A percentile compares a stretch with the other conserved stretches of the same genome.
phyloP scores from a whole-genome alignment of 2,329 filamentous ascomycete species.

The Ophiostoma tasmaniense region DNA sequence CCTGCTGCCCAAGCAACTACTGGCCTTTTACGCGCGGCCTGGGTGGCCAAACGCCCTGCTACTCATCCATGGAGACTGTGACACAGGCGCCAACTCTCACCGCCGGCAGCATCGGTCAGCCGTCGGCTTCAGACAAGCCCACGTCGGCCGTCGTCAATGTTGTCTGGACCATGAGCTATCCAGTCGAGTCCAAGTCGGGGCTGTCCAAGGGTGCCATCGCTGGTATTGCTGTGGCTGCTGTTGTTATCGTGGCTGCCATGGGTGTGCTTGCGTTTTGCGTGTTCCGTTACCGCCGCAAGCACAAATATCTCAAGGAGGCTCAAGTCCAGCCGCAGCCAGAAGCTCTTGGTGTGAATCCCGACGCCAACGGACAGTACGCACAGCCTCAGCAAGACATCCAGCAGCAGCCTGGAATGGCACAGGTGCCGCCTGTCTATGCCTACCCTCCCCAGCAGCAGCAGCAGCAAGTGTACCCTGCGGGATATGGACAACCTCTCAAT shows the following conservation, averaged over 20 bases:
- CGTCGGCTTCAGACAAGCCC: slow-evolving; percentile 20
- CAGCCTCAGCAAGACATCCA: background rate
- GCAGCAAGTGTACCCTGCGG: background rate
- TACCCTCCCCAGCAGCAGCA: background rate
- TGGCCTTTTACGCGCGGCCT: slow-evolving; percentile 24
- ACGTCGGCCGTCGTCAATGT: slow-evolving; percentile 26
- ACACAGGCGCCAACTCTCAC: slow-evolving; percentile 21
- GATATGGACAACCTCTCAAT: background rate
- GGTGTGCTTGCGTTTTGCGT: background rate
- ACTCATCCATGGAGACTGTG: slow-evolving; percentile 20
- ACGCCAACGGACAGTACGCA: background rate
- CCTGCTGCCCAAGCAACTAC: slow-evolving; percentile 25
- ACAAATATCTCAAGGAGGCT: background rate
- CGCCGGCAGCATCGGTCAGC: slow-evolving; percentile 18
- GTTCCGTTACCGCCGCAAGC: background rate
- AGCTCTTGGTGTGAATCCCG: background rate
- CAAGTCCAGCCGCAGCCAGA: background rate
- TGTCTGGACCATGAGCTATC: slow-evolving; percentile 26
- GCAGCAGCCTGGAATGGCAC: background rate
- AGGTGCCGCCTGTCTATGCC: background rate
- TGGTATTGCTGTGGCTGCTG: background rate
- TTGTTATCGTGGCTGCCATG: background rate
- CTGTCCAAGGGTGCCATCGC: slow-evolving; percentile 36
- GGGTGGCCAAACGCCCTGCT: slow-evolving; percentile 26
- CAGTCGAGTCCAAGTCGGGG: slow-evolving; percentile 22